phyloP scores from a whole-genome alignment of 768 basidiomycete genomes.

The Calvatia gigantea region DNA sequence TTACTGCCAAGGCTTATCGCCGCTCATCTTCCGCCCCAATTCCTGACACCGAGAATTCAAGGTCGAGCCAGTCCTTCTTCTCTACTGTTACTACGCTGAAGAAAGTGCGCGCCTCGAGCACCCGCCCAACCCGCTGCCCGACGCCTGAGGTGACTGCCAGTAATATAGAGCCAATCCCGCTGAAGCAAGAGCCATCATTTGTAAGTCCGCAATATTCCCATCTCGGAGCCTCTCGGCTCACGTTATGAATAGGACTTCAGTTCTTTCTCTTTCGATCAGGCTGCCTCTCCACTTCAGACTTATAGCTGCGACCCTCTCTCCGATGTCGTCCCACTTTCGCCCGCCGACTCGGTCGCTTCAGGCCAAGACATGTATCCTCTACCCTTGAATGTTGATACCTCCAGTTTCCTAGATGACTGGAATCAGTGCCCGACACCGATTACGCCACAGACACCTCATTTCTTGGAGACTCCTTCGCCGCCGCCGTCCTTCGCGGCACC shows the following conservation, averaged over 20 bases:
- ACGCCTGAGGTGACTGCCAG: slow-evolving; percentile 20
- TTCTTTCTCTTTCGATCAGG: slow-evolving; percentile 43
- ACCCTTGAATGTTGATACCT: slow-evolving; percentile 38
- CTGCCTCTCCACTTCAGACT: slow-evolving; percentile 25
- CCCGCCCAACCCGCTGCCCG: slow-evolving; percentile 30
- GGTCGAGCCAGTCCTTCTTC: slow-evolving; percentile 30
- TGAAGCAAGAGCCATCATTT: slow-evolving; percentile 44
- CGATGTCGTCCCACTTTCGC: slow-evolving; percentile 20
- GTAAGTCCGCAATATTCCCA: slow-evolving; percentile 34
- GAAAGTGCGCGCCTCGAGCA: slow-evolving; percentile 34
- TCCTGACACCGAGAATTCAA: slow-evolving; percentile 33
- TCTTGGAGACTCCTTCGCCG: slow-evolving; percentile 25
- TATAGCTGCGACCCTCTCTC: slow-evolving; percentile 29
- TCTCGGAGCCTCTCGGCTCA: background rate
- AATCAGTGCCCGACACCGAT: slow-evolving; percentile 40
- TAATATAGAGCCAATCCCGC: slow-evolving; percentile 24
- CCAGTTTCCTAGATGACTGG: slow-evolving; percentile 34
- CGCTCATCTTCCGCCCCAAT: slow-evolving; percentile 64
- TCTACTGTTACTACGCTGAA: slow-evolving; percentile 18
- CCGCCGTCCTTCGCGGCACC: slow-evolving; percentile 22
- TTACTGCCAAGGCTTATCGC: slow-evolving; percentile 69
- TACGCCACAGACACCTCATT: slow-evolving; percentile 40
- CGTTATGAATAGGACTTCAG: slow-evolving; percentile 34
- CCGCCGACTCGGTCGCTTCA: slow-evolving; percentile 17
- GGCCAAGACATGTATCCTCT: slow-evolving; percentile 11